phyloP scores from a whole-genome alignment of 2,329 filamentous ascomycete genomes.

The Lachnellula suecica region DNA sequence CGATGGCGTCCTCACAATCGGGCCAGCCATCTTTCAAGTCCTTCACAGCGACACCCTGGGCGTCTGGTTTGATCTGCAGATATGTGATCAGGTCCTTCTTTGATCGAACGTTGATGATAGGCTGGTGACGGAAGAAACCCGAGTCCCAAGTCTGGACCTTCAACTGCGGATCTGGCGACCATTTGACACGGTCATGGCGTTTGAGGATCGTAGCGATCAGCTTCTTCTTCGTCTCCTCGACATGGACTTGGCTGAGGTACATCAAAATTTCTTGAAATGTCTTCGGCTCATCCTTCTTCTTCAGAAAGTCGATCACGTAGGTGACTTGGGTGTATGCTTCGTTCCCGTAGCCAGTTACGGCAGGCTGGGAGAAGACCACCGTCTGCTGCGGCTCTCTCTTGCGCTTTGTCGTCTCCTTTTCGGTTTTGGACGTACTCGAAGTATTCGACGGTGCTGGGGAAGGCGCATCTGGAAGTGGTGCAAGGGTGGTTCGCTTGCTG shows the following conservation, averaged over 20 bases:
- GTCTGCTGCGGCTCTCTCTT: conserved; percentile 53
- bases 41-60: conserved; percentile 78
- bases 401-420: conserved; percentile 62
- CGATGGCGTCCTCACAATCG: conserved; percentile 76
- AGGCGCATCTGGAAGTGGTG: conserved; percentile 48
- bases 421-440: conserved; percentile 49
- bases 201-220: conserved; percentile 68
- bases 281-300: conserved; percentile 67
- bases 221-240: conserved; percentile 59
- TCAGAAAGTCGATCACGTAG: conserved; percentile 82
- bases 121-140: conserved; percentile 80
- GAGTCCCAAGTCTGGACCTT: conserved; percentile 65
- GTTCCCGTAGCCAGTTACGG: conserved; percentile 71
- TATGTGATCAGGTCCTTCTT: conserved; percentile 75
- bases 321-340: conserved; percentile 86
- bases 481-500: conserved; percentile 46
- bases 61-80: conserved; percentile 78
- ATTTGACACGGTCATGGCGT: conserved; percentile 59
- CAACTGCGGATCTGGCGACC: conserved; percentile 54
- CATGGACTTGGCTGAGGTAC: conserved; percentile 71
- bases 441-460: conserved; percentile 62
- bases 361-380: conserved; percentile 74
- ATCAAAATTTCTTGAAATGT: conserved; percentile 74
- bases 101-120: conserved; percentile 79
- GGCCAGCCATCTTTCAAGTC: conserved; percentile 97